phyloP scores from a whole-genome alignment of 257 asterid genomes.

The Solanum arcanum region DNA sequence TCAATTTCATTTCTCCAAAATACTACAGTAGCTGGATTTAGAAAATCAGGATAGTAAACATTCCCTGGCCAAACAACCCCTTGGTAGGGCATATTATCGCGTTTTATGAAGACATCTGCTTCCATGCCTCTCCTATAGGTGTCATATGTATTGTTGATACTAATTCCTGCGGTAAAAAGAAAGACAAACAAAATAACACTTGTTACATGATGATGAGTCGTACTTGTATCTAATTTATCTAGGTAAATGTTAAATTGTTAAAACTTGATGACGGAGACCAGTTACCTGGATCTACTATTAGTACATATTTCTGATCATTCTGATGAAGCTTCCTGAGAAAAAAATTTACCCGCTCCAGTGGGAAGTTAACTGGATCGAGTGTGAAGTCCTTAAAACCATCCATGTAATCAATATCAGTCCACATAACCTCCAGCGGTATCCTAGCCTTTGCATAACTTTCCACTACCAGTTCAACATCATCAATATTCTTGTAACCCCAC shows the following conservation, averaged over 20 bases:
- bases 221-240: background rate
- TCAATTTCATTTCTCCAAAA: slow-evolving; percentile 16
- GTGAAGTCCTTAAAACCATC: slow-evolving; percentile 21
- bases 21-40: slow-evolving; percentile 3
- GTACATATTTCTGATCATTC: slow-evolving; percentile 13
- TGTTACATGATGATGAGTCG: background rate
- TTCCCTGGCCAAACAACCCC: slow-evolving; percentile 19
- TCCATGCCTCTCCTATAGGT: slow-evolving; percentile 8
- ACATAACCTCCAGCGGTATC: slow-evolving; percentile 18
- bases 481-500: slow-evolving; percentile 10
- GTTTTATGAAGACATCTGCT: slow-evolving; percentile 6
- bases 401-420: slow-evolving; percentile 25
- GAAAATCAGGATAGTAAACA: slow-evolving; percentile 13
- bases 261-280: background rate
- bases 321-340: slow-evolving; percentile 8
- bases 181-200: background rate
- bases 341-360: slow-evolving; percentile 1
- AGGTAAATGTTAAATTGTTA: background rate
- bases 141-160: slow-evolving; percentile 8
- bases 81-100: background rate
- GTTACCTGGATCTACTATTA: slow-evolving; percentile 22
- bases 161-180: slow-evolving; percentile 7
- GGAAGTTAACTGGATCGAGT: slow-evolving; percentile 16
- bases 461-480: slow-evolving; percentile 10
- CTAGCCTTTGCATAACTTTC: slow-evolving; percentile 8